Percentiles rank a stretch among this genome's conserved stretches.
Conservation (phyloP, 805 yeast genomes). For the Diddensiella caesifluorescens region DNA sequence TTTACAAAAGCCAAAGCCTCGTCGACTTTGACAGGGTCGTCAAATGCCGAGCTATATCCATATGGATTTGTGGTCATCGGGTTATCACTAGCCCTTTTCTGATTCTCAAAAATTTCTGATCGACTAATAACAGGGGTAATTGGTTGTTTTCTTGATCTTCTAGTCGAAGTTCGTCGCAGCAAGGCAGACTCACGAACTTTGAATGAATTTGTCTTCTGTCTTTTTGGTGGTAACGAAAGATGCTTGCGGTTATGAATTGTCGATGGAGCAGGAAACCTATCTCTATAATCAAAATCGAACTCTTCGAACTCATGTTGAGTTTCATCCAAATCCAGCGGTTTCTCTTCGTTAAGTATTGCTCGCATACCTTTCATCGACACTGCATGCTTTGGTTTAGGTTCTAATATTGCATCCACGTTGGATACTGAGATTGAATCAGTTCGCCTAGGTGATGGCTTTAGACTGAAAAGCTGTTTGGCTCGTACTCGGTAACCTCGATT, state of each 20-base stretch:
- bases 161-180: background rate
- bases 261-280: background rate
- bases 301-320: conserved; percentile 4
- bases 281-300: conserved; percentile 9
- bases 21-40: conserved; percentile 19
- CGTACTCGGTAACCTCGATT: conserved; percentile 13
- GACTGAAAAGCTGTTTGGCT: conserved; percentile 12
- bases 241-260: background rate
- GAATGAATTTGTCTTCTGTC: background rate
- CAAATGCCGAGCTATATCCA: conserved; percentile 6
- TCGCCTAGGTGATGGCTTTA: conserved; percentile 10
- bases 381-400: conserved; percentile 4
- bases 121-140: conserved; percentile 12
- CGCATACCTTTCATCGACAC: conserved; percentile 2
- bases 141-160: background rate
- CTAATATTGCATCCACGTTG: background rate
- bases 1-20: conserved; percentile 29
- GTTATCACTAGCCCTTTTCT: background rate
- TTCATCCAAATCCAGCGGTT: background rate
- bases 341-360: background rate
- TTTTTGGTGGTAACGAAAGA: conserved; percentile 2
- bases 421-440: background rate
- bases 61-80: background rate
- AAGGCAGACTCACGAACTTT: background rate
- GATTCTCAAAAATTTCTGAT: conserved; percentile 12